A percentile compares a stretch with the other conserved stretches of the same genome.
These are phyloP conservation scores for Cladosporium sp. DNA, from an alignment of 2,329 filamentous ascomycete species.

Conservation along the genomic window DNA sequence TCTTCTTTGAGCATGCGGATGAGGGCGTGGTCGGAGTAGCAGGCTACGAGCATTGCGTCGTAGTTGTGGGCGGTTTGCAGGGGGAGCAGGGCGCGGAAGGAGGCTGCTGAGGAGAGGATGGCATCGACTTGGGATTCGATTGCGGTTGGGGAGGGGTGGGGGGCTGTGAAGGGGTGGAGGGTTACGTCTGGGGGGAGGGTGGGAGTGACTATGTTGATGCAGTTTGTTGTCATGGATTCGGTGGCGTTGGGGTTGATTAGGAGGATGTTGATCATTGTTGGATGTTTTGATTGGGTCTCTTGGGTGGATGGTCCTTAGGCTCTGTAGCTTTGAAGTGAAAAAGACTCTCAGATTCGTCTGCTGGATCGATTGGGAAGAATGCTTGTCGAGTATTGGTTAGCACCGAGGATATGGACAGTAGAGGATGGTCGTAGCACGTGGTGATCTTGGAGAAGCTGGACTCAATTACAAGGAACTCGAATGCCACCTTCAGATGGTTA, in stretches of 20 bases:
- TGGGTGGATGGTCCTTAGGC: neutral
- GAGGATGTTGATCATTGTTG: slow-evolving; percentile 41
- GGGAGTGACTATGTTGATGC: slow-evolving; percentile 44
- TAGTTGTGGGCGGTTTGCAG: slow-evolving; percentile 39
- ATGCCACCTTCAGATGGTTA: neutral
- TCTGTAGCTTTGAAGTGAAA: neutral
- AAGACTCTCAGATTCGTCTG: neutral
- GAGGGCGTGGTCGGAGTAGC: slow-evolving; percentile 51
- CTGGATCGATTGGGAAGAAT: neutral
- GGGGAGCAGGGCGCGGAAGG: slow-evolving; percentile 48
- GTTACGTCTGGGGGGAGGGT: slow-evolving; percentile 51
- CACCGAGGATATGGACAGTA: neutral
- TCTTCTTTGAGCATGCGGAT: slow-evolving; percentile 51
- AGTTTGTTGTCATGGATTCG: slow-evolving; percentile 49
- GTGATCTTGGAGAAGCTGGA: neutral
- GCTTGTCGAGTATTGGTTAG: neutral
- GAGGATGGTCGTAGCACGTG: neutral
- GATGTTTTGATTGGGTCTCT: neutral
- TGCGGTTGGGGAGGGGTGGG: slow-evolving; percentile 51
- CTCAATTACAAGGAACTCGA: neutral
- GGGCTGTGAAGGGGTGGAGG: slow-evolving; percentile 53
- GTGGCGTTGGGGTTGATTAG: slow-evolving; percentile 53
- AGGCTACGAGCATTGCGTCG: slow-evolving; percentile 52
- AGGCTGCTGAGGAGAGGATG: slow-evolving; percentile 52
- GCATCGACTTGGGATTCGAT: slow-evolving; percentile 54